Base-by-base conservation (phyloP, 371 early-diverging fungal species). In the Syncephalastrum racemosum region DNA sequence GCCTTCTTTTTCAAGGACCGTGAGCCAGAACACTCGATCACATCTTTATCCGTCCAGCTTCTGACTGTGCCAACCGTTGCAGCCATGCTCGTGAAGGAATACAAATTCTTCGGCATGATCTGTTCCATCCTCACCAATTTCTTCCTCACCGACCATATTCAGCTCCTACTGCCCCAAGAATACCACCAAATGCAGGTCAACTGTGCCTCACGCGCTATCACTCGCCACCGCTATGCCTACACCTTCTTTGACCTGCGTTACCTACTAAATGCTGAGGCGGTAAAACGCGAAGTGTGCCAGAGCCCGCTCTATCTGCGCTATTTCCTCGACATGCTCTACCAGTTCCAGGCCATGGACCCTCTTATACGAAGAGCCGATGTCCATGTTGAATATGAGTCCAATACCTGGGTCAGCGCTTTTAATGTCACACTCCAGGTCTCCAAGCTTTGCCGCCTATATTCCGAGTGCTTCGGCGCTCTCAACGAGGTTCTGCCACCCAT, bases 341-440 rank as follows among this genome's bases (percentile, higher is more conserved):
- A 94, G 44, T 92, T 94, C 70, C 97, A 97, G 68, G 96, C 90
- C 15, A 95, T 96, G 94, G 89, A 95, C 61, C 90, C 94, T 3
- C 84, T 91, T 53, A 69, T 72, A 18, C 90, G 96, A 20, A 82
- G 88, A 18, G 67, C 76, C 2, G 71, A 80, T 14, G 74, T 80
- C 15, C 98, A 97, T 60, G 88, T 97, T 7, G 95, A 94, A 69
- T 97, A 88, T 56, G 98, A 97, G 69, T 79, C 87, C 10, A 85
- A 90, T 23, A 84, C 89, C 1, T 96, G 96, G 97, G 81, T 92
- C 12, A 80, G 87, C 58, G 93, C 95, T 0, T 96, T 96, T 68
- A 93, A 93, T 58, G 85, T 91, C 25, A 90, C 92, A 4, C 64
- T 90, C 43, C 91, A 89, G 54, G 84, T 87, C 13, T 89, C 87